phyloP scores from a whole-genome alignment of 768 basidiomycete species.

The Suillus tomentosus region DNA sequence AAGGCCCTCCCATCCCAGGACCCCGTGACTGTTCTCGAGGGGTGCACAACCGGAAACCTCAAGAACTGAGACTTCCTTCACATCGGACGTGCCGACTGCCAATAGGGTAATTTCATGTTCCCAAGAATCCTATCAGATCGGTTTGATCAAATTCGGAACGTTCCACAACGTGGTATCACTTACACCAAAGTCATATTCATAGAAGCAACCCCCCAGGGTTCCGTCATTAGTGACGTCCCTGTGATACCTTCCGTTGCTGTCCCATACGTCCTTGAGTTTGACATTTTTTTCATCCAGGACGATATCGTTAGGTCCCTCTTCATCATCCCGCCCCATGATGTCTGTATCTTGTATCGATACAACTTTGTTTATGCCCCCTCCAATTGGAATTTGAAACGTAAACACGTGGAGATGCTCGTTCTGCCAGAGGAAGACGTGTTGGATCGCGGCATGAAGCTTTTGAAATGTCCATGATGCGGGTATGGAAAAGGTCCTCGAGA shows the following conservation, averaged over 20 bases:
- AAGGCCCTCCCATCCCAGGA: slow-evolving; percentile 16
- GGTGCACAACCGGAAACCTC: slow-evolving; percentile 13
- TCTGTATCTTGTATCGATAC: slow-evolving; percentile 9
- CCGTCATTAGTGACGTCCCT: slow-evolving; percentile 2
- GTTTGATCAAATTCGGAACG: neutral
- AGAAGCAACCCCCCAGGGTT: slow-evolving; percentile 18
- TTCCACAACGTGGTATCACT: neutral
- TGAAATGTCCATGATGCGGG: slow-evolving; percentile 25
- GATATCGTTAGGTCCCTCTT: neutral
- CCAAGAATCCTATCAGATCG: slow-evolving; percentile 23
- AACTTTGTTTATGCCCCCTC: slow-evolving; percentile 4
- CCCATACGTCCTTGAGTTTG: slow-evolving; percentile 17
- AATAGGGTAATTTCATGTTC: slow-evolving; percentile 19
- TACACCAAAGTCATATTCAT: slow-evolving; percentile 27
- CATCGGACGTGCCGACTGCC: neutral
- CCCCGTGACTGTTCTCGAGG: slow-evolving; percentile 11
- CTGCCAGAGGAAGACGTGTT: slow-evolving; percentile 25
- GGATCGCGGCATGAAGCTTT: slow-evolving; percentile 23
- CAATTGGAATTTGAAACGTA: slow-evolving; percentile 16
- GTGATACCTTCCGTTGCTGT: slow-evolving; percentile 13
- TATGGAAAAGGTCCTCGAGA: slow-evolving; percentile 24
- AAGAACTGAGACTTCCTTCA: slow-evolving; percentile 8
- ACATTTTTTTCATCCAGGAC: slow-evolving; percentile 16
- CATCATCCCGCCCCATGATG: slow-evolving; percentile 10
- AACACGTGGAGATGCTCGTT: slow-evolving; percentile 23